Evolutionary conservation across 2,329 filamentous ascomycete species (phyloP), one percentile per base, ranked within the genome.

Genomic region (Ascochyta viciae-villosae): DNA sequence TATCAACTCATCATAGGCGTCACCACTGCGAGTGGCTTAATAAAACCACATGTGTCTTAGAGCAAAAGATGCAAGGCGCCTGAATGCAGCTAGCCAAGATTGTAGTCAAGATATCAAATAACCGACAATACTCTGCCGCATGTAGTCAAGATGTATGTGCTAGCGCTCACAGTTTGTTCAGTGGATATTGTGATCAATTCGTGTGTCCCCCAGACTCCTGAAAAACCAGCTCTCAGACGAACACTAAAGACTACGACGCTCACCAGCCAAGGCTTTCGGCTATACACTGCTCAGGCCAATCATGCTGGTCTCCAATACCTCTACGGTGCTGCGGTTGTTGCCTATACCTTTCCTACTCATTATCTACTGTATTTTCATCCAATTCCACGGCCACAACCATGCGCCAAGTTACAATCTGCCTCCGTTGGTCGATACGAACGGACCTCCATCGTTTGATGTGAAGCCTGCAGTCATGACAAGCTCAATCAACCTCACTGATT

Each of bases 271-370:
- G 6, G 10, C 6, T 38, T 26, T 5, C 9, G 22, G 16, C 12
- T 12, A 40, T 6, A 40, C 31, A 29, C 24, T 4, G 24, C 5
- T 29, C 10, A 8, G 7, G 4, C 23, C 35, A 12, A 29, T 24
- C 33, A 45, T 50, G 46, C 52, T 26, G 22, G 24, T 19, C n/a
- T 24, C 27, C 40, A 55, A 41, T 4, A 27, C 40, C 15, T 45
- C 52, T 23, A 31, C 16, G 13, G 23, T 39, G 40, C 29, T 55
- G 23, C 46, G 52, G 24, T n/a, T 50, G 16, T 27, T 55, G 16
- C 35, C 41, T 22, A 27, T 55, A 26, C 52, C 52, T 7, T 29
- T 50, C 13, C 2, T 41, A 5, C 23, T 50, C 12, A 31, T 50
- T 9, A 38, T 50, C 24, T 48, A 42, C 31, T 56, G 29, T 22